Base-by-base conservation (phyloP, 176 grass and related monocot species). In the Eremochloa ophiuroides region DNA sequence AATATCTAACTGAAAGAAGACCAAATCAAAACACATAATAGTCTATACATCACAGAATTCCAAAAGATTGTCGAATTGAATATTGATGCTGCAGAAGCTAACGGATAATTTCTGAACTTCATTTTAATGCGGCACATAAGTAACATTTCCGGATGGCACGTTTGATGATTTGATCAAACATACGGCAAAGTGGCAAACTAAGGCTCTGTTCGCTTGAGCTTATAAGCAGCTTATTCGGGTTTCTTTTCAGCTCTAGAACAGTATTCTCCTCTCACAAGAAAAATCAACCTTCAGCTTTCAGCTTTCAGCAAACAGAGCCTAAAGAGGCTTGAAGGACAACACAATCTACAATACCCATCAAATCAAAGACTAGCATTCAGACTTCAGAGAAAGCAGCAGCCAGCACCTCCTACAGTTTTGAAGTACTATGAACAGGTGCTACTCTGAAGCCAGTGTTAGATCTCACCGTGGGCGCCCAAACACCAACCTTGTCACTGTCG, bases 381-480 rank as follows among this genome's bases (percentile, higher is more conserved):
- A 22, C 27, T 29, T 29, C 15, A 51, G 12, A 13, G 14, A 40
- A 43, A 62, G 42, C 58, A 30, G 39, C n/a, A n/a, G n/a, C n/a
- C 75, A 63, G 23, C 27, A 47, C 16, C 28, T 56, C 51, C 47
- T 56, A 56, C 18, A 30, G n/a, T 41, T 38, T 25, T 75, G 1
- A 71, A 28, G 40, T 46, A 46, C 23, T 58, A 59, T 20, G 41
- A 30, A 46, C 27, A 56, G 33, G 13, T 59, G 63, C 8, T 33
- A 43, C 13, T 59, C 14, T 35, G 63, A 77, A 77, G 43, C 12
- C 6, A 46, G 38, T 46, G 29, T 27, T 16, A 71, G 35, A 63
- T 39, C 87, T 84, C 69, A 88, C 87, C 81, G 38, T 33, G 7
- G 25, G 40, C 31, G 7, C 12, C 30, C 25, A 23, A 58, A 42